Conservation (phyloP, 345 rosid genomes). For the Iberis pinnata region DNA sequence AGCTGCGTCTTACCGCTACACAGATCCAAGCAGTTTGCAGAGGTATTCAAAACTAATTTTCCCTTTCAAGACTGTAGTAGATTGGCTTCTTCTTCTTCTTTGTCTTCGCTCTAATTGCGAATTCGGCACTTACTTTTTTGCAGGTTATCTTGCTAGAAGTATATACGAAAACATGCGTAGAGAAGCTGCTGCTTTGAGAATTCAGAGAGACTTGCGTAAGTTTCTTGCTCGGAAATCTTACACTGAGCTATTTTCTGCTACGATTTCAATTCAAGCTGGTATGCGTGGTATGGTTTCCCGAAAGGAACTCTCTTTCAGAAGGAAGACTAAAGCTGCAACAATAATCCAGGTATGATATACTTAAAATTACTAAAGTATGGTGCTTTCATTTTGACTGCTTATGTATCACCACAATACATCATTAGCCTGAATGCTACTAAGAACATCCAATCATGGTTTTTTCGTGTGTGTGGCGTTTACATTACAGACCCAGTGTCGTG, state of each 20-base stretch:
- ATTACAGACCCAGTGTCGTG: constrained; percentile 68
- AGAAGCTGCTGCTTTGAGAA: constrained; percentile 73
- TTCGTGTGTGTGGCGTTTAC: constrained; percentile 21
- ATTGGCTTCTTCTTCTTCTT: too few species aligned
- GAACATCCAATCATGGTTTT: neutral
- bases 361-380: neutral
- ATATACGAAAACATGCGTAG: constrained; percentile 60
- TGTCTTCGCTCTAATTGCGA: constrained; percentile 5
- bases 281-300: constrained; percentile 95
- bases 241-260: constrained; percentile 46
- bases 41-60: constrained; percentile 49
- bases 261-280: constrained; percentile 66
- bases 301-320: constrained; percentile 62
- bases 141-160: constrained; percentile 74
- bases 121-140: neutral
- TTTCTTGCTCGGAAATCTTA: constrained; percentile 72
- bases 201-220: constrained; percentile 77
- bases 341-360: constrained; percentile 54
- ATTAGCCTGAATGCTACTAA: constrained; percentile 1
- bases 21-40: constrained; percentile 80
- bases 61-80: too few species aligned
- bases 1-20: constrained; percentile 52
- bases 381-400: constrained; percentile 1
- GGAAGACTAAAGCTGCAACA: constrained; percentile 70
- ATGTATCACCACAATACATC: neutral